These are phyloP conservation scores for Lachancea quebecensis DNA, from an alignment of 805 yeast genomes.

Conservation along the genomic window DNA sequence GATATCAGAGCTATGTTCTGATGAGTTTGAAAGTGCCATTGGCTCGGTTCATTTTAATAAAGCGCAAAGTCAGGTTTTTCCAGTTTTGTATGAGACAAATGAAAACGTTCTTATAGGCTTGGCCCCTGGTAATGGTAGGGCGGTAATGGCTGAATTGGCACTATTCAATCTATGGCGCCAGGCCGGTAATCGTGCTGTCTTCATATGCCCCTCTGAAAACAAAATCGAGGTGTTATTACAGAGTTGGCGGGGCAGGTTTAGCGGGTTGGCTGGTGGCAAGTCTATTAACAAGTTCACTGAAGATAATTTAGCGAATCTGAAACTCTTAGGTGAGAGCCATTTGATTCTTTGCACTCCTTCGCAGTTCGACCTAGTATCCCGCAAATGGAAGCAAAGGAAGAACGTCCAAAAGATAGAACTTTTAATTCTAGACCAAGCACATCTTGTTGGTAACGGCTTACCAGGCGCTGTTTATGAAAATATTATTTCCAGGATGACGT, in stretches of 20 bases:
- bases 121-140: constrained; percentile 72
- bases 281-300: constrained; percentile 45
- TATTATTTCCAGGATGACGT: constrained; percentile 61
- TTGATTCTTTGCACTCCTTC: constrained; percentile 70
- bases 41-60: constrained; percentile 54
- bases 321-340: constrained; percentile 52
- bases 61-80: constrained; percentile 67
- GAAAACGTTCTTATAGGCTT: constrained; percentile 62
- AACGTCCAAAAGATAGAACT: constrained; percentile 62
- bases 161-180: constrained; percentile 66
- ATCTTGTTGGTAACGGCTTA: constrained; percentile 50
- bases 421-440: constrained; percentile 68
- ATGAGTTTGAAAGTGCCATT: constrained; percentile 42
- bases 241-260: constrained; percentile 48
- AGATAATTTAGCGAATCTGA: constrained; percentile 48
- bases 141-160: constrained; percentile 65
- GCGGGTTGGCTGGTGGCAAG: constrained; percentile 50
- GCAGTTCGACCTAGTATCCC: constrained; percentile 65
- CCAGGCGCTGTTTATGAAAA: constrained; percentile 64
- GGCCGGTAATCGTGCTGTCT: constrained; percentile 63
- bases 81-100: constrained; percentile 48
- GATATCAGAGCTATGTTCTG: constrained; percentile 40
- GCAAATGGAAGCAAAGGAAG: constrained; percentile 77
- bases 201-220: constrained; percentile 58
- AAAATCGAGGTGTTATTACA: constrained; percentile 41